Evolutionary conservation across 1,284 basidiomycete genomes (phyloP), one percentile per base, ranked within the genome.

Genomic region (Fistulina hepatica): DNA sequence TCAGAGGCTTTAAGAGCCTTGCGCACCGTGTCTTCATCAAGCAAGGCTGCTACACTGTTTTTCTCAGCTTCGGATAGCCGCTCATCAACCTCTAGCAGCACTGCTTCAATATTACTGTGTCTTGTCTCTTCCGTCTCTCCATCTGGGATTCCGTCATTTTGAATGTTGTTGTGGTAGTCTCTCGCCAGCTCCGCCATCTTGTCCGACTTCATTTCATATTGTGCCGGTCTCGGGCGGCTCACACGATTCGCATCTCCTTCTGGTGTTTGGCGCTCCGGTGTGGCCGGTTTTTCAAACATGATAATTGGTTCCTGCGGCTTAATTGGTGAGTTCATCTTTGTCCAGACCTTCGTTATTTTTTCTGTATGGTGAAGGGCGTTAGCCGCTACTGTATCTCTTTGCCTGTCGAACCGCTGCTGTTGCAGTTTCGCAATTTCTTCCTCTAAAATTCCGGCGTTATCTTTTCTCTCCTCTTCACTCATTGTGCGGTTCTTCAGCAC

Each of bases 141-240:
- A 3, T 43, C 37, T 6, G 15, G 11, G 6, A 9, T 11, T 2
- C 31, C 33, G 6, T 13, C 33, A 7, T 30, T 21, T 24, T 44
- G 43, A 2, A 39, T 28, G 23, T 42, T 33, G 16, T 37, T 11
- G 16, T 45, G 41, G 31, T 43, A 46, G 33, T 42, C 24, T 15
- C 41, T 4, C 6, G 41, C 38, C 11, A 49, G 34, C 11, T 28
- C 37, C 4, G 43, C 33, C 54, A 55, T 56, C 3, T 25, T 6
- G 11, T 26, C 7, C 4, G 44, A 47, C 27, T 37, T 20, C 2
- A 38, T 44, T 21, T 37, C 38, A 13, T 27, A 41, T 2, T 21
- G 13, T 3, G 11, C 21, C 6, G 39, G 39, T 7, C 24, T 26
- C 2, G 9, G 34, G 12, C 13, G 20, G n/a, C 3, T n/a, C n/a